phyloP scores from a whole-genome alignment of 192 early-diverging fungal species.

The Tieghemiomyces parasiticus region DNA sequence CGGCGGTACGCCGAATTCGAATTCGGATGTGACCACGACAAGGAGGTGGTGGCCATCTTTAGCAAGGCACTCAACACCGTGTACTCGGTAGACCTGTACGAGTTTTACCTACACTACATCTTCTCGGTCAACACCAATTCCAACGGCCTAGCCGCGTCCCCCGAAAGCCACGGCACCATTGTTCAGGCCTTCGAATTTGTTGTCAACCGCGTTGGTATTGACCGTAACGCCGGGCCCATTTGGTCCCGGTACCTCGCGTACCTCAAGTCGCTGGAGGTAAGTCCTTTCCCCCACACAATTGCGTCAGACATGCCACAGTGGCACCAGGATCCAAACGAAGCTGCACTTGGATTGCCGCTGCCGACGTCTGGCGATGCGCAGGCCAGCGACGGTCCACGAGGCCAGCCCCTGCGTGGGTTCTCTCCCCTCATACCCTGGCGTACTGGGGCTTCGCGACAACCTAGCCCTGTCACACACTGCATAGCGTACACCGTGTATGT shows the following conservation, averaged over 20 bases:
- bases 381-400: too few relatives aligned
- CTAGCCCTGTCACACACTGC: too few relatives aligned
- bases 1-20: slow-evolving; percentile 69
- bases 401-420: too few relatives aligned
- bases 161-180: slow-evolving; percentile 52
- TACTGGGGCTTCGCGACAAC: too few relatives aligned
- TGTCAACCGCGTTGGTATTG: slow-evolving; percentile 69
- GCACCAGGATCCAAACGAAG: too few relatives aligned
- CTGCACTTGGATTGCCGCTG: too few relatives aligned
- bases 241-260: slow-evolving; percentile 84
- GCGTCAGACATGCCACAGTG: too few relatives aligned
- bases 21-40: slow-evolving; percentile 53
- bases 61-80: slow-evolving; percentile 62
- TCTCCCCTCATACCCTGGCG: too few relatives aligned
- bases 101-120: slow-evolving; percentile 79
- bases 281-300: too few relatives aligned
- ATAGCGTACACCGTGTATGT: too few relatives aligned
- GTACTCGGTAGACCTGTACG: slow-evolving; percentile 78
- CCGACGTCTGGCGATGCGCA: too few relatives aligned
- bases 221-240: slow-evolving; percentile 74
- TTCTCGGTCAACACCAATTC: slow-evolving; percentile 47
- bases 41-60: slow-evolving; percentile 72
- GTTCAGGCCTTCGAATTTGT: slow-evolving; percentile 80
- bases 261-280: slow-evolving; percentile 54
- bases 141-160: slow-evolving; percentile 24